Evolutionary conservation across 176 grass and related monocot genomes (phyloP).

Genomic region (Bonia amplexicaulis): DNA sequence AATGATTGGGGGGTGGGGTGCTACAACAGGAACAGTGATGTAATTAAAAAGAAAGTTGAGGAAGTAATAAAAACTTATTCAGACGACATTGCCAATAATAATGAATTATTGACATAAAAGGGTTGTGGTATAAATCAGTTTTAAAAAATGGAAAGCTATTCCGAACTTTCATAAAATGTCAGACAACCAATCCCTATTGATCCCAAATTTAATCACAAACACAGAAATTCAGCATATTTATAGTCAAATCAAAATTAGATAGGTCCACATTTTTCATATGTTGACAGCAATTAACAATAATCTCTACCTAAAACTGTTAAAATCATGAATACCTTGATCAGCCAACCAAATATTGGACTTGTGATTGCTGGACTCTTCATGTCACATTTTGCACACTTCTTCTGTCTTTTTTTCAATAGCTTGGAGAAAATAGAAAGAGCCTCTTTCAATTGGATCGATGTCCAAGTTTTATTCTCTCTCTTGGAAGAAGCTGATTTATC

Average conservation of each 20-base stretch:
- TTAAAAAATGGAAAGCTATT: not conserved
- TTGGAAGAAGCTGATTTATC: slow-evolving; percentile 28
- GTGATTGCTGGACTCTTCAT: slow-evolving; percentile 56
- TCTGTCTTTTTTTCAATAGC: slow-evolving; percentile 52
- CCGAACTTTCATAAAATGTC: not conserved
- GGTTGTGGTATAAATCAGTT: not conserved
- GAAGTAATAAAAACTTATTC: not conserved
- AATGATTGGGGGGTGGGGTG: not conserved
- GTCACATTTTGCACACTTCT: slow-evolving; percentile 61
- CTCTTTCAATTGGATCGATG: slow-evolving; percentile 70
- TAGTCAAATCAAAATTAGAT: not conserved
- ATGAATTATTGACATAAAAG: not conserved
- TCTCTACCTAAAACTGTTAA: not conserved
- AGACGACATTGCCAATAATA: not conserved
- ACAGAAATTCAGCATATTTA: not conserved
- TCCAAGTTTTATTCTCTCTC: slow-evolving; percentile 51
- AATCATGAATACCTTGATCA: slow-evolving; percentile 64
- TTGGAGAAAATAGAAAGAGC: slow-evolving; percentile 45
- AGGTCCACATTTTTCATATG: not conserved
- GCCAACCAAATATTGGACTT: slow-evolving; percentile 71
- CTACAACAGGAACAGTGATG: not conserved
- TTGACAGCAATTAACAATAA: not conserved
- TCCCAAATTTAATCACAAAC: not conserved
- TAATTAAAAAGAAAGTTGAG: not conserved
- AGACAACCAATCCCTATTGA: not conserved